These are phyloP conservation scores for Venturia pyrina DNA, from an alignment of 2,329 filamentous ascomycete genomes.

Conservation along the genomic window DNA sequence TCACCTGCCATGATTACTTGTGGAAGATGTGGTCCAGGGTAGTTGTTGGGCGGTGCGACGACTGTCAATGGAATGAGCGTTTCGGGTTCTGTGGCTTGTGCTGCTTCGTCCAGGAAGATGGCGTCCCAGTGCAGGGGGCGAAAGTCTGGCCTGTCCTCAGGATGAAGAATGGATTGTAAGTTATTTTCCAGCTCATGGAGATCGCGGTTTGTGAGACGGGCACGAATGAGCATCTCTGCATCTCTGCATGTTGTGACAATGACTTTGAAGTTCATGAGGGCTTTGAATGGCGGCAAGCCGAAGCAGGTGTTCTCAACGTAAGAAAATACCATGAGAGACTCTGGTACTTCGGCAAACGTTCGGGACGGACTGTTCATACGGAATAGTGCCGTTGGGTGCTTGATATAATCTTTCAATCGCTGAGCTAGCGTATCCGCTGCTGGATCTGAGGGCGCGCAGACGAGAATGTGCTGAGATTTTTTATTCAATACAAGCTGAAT, in stretches of 20 bases:
- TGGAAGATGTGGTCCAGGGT: conserved; percentile 20
- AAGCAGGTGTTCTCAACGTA: conserved; percentile 32
- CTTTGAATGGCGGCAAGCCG: conserved; percentile 28
- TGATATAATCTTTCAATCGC: conserved; percentile 28
- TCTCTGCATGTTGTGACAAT: conserved; percentile 35
- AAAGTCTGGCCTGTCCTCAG: conserved; percentile 16
- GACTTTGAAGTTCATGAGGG: conserved; percentile 31
- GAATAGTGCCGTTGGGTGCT: conserved; percentile 26
- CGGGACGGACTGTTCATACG: conserved; percentile 32
- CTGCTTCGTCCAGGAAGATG: conserved; percentile 36
- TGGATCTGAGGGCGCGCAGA: conserved; percentile 37
- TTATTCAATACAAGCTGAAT: conserved; percentile 19
- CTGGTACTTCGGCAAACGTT: conserved; percentile 32
- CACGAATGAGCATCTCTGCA: conserved; percentile 31
- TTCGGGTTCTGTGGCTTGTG: conserved; percentile 35
- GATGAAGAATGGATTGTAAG: conserved; percentile 23
- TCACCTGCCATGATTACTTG: conserved; percentile 38
- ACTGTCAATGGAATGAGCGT: conserved; percentile 31
- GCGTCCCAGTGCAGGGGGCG: conserved; percentile 32
- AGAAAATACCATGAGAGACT: conserved; percentile 28
- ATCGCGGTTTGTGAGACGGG: conserved; percentile 33
- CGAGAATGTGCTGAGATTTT: conserved; percentile 25
- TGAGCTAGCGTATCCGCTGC: conserved; percentile 35
- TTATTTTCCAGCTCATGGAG: conserved; percentile 28
- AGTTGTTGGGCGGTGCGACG: conserved; percentile 26